These are phyloP conservation scores for Plectranthus barbatus DNA, from an alignment of 257 asterid species.

Conservation along the genomic window DNA sequence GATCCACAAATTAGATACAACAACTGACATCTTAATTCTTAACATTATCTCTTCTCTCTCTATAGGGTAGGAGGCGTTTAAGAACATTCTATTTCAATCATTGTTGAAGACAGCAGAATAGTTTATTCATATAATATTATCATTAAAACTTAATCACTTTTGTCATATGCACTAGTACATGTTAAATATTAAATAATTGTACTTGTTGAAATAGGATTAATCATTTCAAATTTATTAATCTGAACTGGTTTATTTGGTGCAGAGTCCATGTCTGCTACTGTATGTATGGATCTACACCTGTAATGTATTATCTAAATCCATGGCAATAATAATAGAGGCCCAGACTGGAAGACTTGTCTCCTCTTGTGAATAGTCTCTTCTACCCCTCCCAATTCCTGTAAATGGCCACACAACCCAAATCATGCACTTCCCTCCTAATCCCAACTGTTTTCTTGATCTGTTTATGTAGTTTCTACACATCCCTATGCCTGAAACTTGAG, in stretches of 20 bases:
- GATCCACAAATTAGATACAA: conserved; percentile 17
- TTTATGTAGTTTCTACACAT: conserved; percentile 18
- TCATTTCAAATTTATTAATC: conserved; percentile 11
- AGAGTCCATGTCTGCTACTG: conserved; percentile 35
- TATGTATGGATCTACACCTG: conserved; percentile 31
- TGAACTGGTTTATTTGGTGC: conserved; percentile 33
- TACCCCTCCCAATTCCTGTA: conserved; percentile 25
- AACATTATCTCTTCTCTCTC: not conserved
- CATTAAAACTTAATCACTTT: not conserved
- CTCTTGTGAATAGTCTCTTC: conserved; percentile 28
- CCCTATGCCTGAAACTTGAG: conserved; percentile 32
- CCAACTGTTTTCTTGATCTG: conserved; percentile 35
- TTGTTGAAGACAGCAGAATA: conserved; percentile 1
- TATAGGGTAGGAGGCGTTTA: not conserved
- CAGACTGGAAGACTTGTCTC: conserved; percentile 37
- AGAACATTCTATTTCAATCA: conserved; percentile 16
- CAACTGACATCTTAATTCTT: conserved; percentile 26
- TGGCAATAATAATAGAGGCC: conserved; percentile 52
- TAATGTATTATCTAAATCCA: conserved; percentile 63
- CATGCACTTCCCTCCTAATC: conserved; percentile 36
- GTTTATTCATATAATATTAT: not conserved
- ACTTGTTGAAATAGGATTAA: conserved; percentile 7
- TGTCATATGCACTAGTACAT: no score
- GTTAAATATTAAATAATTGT: no score
- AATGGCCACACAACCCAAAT: conserved; percentile 40